Evolutionary conservation across 2,329 filamentous ascomycete species (phyloP).

Genomic region (Aspergillus phoenicis): DNA sequence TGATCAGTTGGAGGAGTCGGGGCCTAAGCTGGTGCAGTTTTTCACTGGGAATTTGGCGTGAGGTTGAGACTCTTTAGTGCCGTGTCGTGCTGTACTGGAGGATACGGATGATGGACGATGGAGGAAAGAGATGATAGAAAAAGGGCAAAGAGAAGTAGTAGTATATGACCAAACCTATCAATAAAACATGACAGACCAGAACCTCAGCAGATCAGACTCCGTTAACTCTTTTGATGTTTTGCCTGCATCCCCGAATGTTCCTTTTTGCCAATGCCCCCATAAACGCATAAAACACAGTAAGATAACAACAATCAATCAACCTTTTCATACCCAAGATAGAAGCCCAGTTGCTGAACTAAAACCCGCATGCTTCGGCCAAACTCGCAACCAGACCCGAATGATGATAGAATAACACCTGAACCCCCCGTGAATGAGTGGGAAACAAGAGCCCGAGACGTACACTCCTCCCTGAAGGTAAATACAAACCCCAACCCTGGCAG

Average conservation of each 20-base stretch:
- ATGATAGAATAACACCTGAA: constrained; percentile 24
- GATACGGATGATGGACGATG: neutral
- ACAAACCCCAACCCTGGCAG: constrained; percentile 18
- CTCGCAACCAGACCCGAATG: constrained; percentile 22
- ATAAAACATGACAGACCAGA: constrained; percentile 18
- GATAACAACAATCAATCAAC: constrained; percentile 7
- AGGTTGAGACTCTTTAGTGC: neutral
- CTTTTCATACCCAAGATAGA: constrained; percentile 18
- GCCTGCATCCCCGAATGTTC: constrained; percentile 23
- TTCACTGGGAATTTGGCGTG: neutral
- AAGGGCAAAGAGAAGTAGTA: neutral
- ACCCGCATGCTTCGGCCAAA: constrained; percentile 18
- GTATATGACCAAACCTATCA: constrained; percentile 7
- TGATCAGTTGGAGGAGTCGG: constrained; percentile 27
- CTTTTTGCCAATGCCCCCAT: constrained; percentile 20
- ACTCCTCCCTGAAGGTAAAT: constrained; percentile 18
- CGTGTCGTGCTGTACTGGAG: neutral
- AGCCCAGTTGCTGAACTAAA: constrained; percentile 17
- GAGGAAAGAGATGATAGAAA: neutral
- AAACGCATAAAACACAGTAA: constrained; percentile 8
- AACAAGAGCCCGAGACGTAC: constrained; percentile 24
- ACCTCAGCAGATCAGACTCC: constrained; percentile 27
- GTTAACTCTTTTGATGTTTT: constrained; percentile 28
- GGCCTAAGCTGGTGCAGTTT: constrained; percentile 16
- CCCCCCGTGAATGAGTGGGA: constrained; percentile 21